phyloP scores from a whole-genome alignment of 805 yeast genomes.

The Cyberlindnera euphorbiiphila region DNA sequence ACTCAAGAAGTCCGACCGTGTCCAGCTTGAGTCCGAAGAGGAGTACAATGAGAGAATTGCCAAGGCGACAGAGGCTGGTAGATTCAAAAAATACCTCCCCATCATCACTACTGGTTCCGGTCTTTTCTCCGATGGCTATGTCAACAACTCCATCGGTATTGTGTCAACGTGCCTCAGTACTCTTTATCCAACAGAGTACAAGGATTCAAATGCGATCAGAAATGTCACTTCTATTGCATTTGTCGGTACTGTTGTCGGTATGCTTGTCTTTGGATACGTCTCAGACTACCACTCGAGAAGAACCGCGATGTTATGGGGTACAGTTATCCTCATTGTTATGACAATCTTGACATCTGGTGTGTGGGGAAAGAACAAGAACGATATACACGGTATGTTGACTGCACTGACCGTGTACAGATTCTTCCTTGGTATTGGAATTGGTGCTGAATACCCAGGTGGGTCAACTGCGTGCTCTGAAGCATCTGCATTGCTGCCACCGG shows the following conservation, averaged over 20 bases:
- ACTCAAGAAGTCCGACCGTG: constrained; percentile 28
- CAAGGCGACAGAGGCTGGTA: constrained; percentile 19
- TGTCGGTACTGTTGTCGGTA: constrained; percentile 89
- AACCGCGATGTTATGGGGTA: constrained; percentile 77
- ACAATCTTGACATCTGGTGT: constrained; percentile 78
- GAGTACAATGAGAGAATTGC: constrained; percentile 21
- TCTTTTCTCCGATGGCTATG: constrained; percentile 88
- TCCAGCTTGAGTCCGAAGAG: constrained; percentile 26
- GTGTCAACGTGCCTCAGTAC: constrained; percentile 65
- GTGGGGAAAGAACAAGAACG: constrained; percentile 57
- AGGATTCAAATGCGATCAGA: constrained; percentile 62
- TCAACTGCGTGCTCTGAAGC: constrained; percentile 94
- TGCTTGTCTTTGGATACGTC: constrained; percentile 71
- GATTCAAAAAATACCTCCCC: constrained; percentile 50
- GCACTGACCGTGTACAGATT: constrained; percentile 83
- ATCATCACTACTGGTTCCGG: constrained; percentile 88
- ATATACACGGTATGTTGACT: constrained; percentile 70
- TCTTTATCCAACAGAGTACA: constrained; percentile 62
- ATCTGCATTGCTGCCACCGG: constrained; percentile 70
- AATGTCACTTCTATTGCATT: constrained; percentile 87
- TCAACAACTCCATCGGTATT: constrained; percentile 78
- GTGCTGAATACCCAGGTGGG: constrained; percentile 93
- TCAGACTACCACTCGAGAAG: constrained; percentile 82
- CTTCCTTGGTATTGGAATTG: constrained; percentile 87
- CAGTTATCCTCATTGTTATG: constrained; percentile 68